A percentile compares a stretch with the other conserved stretches of the same genome.
phyloP scores from a whole-genome alignment of 345 rosid genomes.

The Psidium guajava region DNA sequence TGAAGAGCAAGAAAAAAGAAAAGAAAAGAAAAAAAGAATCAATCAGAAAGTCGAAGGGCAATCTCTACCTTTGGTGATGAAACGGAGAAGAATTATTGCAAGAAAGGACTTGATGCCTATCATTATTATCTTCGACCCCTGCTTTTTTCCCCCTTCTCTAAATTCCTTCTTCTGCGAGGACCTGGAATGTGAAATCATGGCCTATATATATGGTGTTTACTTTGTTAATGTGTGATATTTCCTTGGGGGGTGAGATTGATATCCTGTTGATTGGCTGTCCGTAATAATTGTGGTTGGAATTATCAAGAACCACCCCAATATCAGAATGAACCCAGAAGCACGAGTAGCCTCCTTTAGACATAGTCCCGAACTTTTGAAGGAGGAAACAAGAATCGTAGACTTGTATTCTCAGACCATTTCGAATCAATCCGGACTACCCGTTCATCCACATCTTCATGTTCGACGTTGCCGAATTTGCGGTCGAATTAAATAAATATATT shows the following conservation, averaged over 20 bases:
- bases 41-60: not conserved
- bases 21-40: no score
- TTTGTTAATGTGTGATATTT: not conserved
- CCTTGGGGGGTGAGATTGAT: not conserved
- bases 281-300: not conserved
- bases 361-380: not conserved
- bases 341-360: not conserved
- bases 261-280: not conserved
- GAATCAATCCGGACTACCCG: accelerated
- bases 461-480: not conserved
- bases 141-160: not conserved
- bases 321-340: not conserved
- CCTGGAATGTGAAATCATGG: not conserved
- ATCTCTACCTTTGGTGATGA: not conserved
- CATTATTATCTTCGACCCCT: not conserved
- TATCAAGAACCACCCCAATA: not conserved
- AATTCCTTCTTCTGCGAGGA: not conserved
- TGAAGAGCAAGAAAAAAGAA: not conserved
- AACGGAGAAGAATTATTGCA: not conserved
- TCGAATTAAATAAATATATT: accelerated
- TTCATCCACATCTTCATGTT: not conserved
- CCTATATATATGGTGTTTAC: not conserved
- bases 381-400: not conserved
- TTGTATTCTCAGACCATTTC: not conserved
- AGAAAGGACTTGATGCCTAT: not conserved